phyloP scores from a whole-genome alignment of 192 early-diverging fungal genomes.

The Coemansia sp. region DNA sequence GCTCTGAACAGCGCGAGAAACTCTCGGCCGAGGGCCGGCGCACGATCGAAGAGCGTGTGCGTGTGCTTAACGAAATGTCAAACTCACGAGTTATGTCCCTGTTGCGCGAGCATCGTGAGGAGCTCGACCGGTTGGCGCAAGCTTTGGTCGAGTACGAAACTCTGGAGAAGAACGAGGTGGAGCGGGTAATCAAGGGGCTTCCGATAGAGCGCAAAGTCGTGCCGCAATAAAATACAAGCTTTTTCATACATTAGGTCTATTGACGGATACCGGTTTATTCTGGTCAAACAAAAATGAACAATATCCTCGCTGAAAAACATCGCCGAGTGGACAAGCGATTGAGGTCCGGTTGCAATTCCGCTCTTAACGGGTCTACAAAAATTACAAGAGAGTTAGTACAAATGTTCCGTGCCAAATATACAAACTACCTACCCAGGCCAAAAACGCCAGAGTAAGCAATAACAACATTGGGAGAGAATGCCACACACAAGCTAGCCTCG shows the following conservation, averaged over 20 bases:
- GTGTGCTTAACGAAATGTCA: constrained; percentile 68
- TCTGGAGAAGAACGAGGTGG: constrained; percentile 83
- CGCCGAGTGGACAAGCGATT: not conserved
- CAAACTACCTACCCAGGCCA: not conserved
- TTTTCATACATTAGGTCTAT: not conserved
- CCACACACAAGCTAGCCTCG: constrained; percentile 16
- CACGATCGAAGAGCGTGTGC: constrained; percentile 85
- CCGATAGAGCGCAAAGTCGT: constrained; percentile 49
- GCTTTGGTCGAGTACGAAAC: constrained; percentile 97
- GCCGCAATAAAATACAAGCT: not conserved
- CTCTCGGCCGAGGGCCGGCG: constrained; percentile 74
- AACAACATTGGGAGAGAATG: not conserved
- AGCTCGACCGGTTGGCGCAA: constrained; percentile 85
- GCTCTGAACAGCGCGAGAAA: constrained; percentile 70
- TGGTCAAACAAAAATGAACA: not conserved
- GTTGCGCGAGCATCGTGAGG: constrained; percentile 75
- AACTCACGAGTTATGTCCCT: constrained; percentile 70
- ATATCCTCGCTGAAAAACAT: not conserved
- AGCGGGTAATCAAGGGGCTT: constrained; percentile 55
- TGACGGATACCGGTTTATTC: constrained; percentile 4
- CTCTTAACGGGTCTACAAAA: constrained; percentile 21
- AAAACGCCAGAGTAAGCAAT: not conserved
- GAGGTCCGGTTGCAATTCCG: not conserved
- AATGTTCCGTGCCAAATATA: not conserved
- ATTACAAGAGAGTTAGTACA: not conserved